Base-by-base conservation (phyloP, 2,329 filamentous ascomycete species). In the Cryphonectria japonica region DNA sequence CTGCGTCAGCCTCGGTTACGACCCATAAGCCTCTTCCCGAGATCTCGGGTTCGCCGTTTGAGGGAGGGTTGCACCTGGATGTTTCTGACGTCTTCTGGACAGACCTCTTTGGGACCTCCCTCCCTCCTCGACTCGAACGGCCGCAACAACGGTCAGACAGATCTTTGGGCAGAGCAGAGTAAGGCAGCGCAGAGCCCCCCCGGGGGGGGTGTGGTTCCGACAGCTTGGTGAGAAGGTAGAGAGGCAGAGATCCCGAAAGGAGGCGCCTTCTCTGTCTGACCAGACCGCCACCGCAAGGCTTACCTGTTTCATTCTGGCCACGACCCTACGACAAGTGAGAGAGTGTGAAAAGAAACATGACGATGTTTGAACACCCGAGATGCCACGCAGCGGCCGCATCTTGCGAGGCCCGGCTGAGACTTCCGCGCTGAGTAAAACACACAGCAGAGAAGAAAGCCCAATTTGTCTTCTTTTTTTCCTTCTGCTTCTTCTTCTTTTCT, bases 61-160 rank as follows among this genome's bases (percentile, higher is more conserved):
- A 19, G 37, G 41, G 61, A 64, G 61, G 61, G 61, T 64, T 43
- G 61, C 61, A 64, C 37, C 11, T 3, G 26, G 37, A 39, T 19
- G 37, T n/a, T 37, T 43, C 19, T 64, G 39, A 64, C 61, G 37
- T 64, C 37, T 64, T 64, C 61, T 64, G 61, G 61, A 64, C 46
- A 64, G 26, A 34, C 54, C 54, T 8, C 29, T 8, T 7, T 22
- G 54, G 4, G 54, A 32, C 26, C 26, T 59, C 14, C 54, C 29
- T 34, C 54, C 22, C 29, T 34, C 54, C 22, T 19, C 22, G 46
- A 11, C 46, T 9, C 46, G 46, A 19, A 34, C 16, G 54, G 26
- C 52, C 52, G n/a, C 52, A 57, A 57, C 11, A 16, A 16, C 9
- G 9, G 46, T 4, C 46, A 50, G 46, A 11, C 37, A n/a, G 9